Base-by-base conservation (phyloP, 2,329 filamentous ascomycete species). In the Penicillium sp. region DNA sequence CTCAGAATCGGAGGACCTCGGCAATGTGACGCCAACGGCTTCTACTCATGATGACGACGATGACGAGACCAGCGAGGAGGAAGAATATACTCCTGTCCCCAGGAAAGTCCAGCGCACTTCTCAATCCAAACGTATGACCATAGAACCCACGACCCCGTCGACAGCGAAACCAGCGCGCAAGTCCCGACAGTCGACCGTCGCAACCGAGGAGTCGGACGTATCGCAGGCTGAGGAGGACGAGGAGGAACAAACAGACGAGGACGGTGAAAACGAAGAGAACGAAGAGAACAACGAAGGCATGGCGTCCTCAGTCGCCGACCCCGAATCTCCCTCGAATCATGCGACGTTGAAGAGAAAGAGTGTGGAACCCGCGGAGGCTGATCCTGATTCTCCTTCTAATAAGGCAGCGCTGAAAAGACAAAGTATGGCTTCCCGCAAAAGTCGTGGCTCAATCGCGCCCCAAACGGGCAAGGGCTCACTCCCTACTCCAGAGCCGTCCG, bases 21-120 rank as follows among this genome's bases (percentile, higher is more conserved):
- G 79, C 58, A 73, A 70, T 54, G 63, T 69, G 32, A 72, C 72
- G 39, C 68, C 69, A 31, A 70, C 66, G 18, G 74, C 61, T 18
- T 67, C 68, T 31, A 60, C 64, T 41, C 61, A 61, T 40, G 59
- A 77, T 52, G 75, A 80, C 60, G 76, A 79, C 49, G 74, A 81
- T 27, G 75, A 80, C 13, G 78, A 76, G 23, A 76, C 85, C 23
- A 80, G 85, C 40, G 86, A 87, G 54, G 85, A 89, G 38, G 87
- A 90, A 40, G 87, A 95, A 40, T 93, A 89, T 61, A 86, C 85
- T 36, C 89, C 89, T 2, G 85, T 85, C 39, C 79, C 85, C 1
- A 74, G 78, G 45, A 78, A 77, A 49, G 75, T 73, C 38, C 75
- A 78, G 54, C 78, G 83, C 50, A 75, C 78, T 43, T 74, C 78